Base-by-base conservation (phyloP, 2,329 filamentous ascomycete genomes). In the Epichloe baconii region DNA sequence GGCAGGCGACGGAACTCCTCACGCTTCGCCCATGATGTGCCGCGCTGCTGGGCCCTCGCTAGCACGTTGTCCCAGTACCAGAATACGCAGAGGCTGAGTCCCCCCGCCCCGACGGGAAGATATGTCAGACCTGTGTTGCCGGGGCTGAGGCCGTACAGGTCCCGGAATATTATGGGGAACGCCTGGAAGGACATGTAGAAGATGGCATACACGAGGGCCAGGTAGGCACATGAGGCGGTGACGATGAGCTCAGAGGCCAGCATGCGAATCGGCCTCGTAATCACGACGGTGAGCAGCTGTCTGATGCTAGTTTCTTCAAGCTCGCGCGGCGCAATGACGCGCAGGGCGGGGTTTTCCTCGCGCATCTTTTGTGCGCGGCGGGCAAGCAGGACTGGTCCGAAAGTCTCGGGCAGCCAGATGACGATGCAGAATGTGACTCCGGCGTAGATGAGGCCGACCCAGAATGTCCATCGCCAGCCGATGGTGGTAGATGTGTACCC, bases 151-250 rank as follows among this genome's bases (percentile, higher is more conserved):
- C 70, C 69, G 63, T 89, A 88, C 3, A 82, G 61, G 17, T 68
- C 63, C 54, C 76, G 69, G 64, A 87, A 90, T 55, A 89, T 84
- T 53, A 83, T 72, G 2, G 82, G 82, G 62, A 83, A 90, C 1
- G 85, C 83, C 63, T 88, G 80, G 58, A 91, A 88, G 61, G 80
- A 88, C 67, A 91, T 86, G 71, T 78, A 78, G 60, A 79, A 78
- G 56, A 78, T 76, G 48, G 71, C 76, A 61, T 88, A 91, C 35
- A 81, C 75, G 34, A 90, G 71, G 34, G 86, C 80, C 10, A 89
- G 71, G 64, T 88, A 90, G 60, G 79, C 62, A 63, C 82, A 88
- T 0, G 78, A 79, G 47, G 80, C 83, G 17, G 81, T 71, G 7
- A 91, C 85, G 46, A 91, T 85, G 46, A 83, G 81, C 61, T 93